Conservation (phyloP, 768 basidiomycete species). For the Phlegmacium glaucopus region DNA sequence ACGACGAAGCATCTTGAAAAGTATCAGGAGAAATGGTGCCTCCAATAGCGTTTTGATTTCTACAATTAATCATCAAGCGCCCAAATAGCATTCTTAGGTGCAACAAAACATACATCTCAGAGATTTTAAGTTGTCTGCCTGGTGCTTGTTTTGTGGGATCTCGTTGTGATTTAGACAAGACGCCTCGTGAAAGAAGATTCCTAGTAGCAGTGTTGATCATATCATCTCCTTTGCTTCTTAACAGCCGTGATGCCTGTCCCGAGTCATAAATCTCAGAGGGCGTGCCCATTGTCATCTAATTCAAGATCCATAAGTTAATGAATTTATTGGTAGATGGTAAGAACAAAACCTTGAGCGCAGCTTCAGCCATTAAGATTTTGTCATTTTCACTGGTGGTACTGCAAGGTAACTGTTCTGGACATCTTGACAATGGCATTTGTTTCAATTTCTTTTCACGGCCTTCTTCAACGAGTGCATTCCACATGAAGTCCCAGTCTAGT, state of each 20-base stretch:
- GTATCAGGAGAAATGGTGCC: slow-evolving; percentile 62
- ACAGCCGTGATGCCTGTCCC: slow-evolving; percentile 51
- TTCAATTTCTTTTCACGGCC: slow-evolving; percentile 68
- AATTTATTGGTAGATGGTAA: background rate
- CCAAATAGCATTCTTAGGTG: background rate
- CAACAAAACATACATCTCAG: slow-evolving; percentile 51
- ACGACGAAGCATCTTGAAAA: slow-evolving; percentile 64
- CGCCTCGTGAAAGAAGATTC: slow-evolving; percentile 58
- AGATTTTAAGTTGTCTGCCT: slow-evolving; percentile 73
- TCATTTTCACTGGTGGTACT: slow-evolving; percentile 31
- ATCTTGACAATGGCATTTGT: slow-evolving; percentile 50
- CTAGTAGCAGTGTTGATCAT: slow-evolving; percentile 53
- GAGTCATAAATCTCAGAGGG: slow-evolving; percentile 67
- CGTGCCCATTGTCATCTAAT: slow-evolving; percentile 77
- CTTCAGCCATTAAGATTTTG: slow-evolving; percentile 54
- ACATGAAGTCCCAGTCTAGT: slow-evolving; percentile 71
- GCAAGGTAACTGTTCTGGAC: slow-evolving; percentile 35
- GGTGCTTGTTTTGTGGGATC: slow-evolving; percentile 63
- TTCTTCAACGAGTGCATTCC: slow-evolving; percentile 70
- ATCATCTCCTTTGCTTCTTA: slow-evolving; percentile 55
- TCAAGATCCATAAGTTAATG: background rate
- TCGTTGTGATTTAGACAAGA: slow-evolving; percentile 63
- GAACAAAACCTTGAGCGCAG: slow-evolving; percentile 60
- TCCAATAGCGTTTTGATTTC: slow-evolving; percentile 65
- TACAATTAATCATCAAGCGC: slow-evolving; percentile 20